Evolutionary conservation across 805 yeast species (phyloP).

Genomic region (Kockiozyma suomiensis): DNA sequence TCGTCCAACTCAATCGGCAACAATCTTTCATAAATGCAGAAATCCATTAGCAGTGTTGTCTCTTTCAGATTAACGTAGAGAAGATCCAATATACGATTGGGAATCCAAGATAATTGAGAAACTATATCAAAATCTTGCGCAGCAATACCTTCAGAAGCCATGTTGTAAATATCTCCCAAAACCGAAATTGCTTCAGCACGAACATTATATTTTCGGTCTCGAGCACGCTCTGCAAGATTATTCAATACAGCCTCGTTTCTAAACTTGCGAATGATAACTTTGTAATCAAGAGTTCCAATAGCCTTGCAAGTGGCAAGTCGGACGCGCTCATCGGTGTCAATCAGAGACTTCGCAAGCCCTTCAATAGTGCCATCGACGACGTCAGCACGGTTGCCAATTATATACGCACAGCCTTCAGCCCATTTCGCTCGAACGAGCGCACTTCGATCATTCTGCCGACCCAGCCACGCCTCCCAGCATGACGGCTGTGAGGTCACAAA

Average conservation of each 20-base stretch:
- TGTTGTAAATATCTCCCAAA: conserved; percentile 58
- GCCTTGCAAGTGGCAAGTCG: conserved; percentile 62
- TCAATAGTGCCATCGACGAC: conserved; percentile 52
- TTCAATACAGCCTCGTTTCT: conserved; percentile 52
- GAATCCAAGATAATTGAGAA: conserved; percentile 54
- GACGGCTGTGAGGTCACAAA: conserved; percentile 53
- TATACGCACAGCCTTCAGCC: conserved; percentile 59
- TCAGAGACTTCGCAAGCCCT: conserved; percentile 66
- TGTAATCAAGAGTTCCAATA: conserved; percentile 49
- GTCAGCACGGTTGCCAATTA: conserved; percentile 52
- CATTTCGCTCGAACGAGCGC: conserved; percentile 67
- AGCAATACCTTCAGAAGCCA: conserved; percentile 44
- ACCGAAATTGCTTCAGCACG: conserved; percentile 61
- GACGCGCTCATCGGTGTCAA: conserved; percentile 76
- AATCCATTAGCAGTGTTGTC: conserved; percentile 68
- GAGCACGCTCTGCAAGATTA: conserved; percentile 61
- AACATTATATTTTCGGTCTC: conserved; percentile 71
- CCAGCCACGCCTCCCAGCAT: conserved; percentile 72
- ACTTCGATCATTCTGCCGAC: conserved; percentile 70
- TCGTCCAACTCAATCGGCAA: conserved; percentile 54
- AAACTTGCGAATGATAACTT: conserved; percentile 52
- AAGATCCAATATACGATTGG: conserved; percentile 64
- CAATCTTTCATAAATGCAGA: conserved; percentile 58
- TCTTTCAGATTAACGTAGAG: conserved; percentile 72
- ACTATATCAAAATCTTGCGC: conserved; percentile 41